Evolutionary conservation across 306 rosid species (phyloP).

Genomic region (Vicia villosa): DNA sequence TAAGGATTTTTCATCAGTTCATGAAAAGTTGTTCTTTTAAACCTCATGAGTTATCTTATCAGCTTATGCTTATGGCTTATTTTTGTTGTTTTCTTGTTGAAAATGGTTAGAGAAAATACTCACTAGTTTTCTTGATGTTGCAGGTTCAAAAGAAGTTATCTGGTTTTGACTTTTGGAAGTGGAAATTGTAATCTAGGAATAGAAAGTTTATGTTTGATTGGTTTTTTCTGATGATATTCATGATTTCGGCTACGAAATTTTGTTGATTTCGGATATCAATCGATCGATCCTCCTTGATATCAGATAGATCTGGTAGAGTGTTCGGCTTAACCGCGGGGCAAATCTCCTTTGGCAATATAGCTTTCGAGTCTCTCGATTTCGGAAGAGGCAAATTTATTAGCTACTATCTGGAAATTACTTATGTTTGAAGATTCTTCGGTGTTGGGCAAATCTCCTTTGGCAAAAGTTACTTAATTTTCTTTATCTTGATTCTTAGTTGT

Average conservation of each 20-base stretch:
- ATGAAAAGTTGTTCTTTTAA: slow-evolving; percentile 8
- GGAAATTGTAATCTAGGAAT: slow-evolving; percentile 4
- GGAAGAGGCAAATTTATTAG: slow-evolving; percentile 41
- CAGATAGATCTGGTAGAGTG: slow-evolving; percentile 28
- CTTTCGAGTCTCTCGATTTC: slow-evolving; percentile 39
- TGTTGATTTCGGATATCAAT: slow-evolving; percentile 38
- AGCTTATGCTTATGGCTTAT: slow-evolving; percentile 25
- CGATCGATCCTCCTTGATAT: slow-evolving; percentile 37
- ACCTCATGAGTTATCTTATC: slow-evolving; percentile 15
- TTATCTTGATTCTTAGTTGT: slow-evolving; percentile 34
- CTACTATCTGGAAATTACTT: slow-evolving; percentile 30
- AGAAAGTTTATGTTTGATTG: slow-evolving; percentile 37
- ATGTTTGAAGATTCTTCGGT: slow-evolving; percentile 47
- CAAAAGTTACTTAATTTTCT: slow-evolving; percentile 47
- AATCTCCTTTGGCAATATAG: slow-evolving; percentile 84
- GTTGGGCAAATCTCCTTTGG: slow-evolving; percentile 92
- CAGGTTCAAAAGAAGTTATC: slow-evolving; percentile 57
- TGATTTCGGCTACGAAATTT: slow-evolving; percentile 32
- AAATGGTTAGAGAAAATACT: slow-evolving; percentile 31
- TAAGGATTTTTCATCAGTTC: not conserved
- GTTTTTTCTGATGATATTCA: slow-evolving; percentile 41
- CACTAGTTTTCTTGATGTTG: slow-evolving; percentile 34
- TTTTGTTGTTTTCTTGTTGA: slow-evolving; percentile 17
- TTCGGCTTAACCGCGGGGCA: slow-evolving; percentile 58
- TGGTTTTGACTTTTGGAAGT: slow-evolving; percentile 37